phyloP scores from a whole-genome alignment of 2,329 filamentous ascomycete genomes.

The Colletotrichum gloeosporioides region DNA sequence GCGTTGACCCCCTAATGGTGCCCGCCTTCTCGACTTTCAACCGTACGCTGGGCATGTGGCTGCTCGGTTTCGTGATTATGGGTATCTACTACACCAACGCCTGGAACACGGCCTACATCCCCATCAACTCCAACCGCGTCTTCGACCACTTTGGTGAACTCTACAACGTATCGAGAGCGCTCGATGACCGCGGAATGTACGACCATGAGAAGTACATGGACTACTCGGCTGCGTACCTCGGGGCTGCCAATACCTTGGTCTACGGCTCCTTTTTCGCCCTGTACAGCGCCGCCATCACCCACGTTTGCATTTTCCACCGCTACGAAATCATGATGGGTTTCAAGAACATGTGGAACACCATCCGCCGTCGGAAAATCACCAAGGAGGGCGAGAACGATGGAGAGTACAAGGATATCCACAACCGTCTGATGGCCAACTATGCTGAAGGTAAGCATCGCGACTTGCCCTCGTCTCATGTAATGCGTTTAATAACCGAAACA shows the following conservation, averaged over 20 bases:
- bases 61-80: constrained; percentile 33
- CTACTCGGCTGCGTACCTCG: constrained; percentile 27
- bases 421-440: constrained; percentile 35
- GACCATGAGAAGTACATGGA: constrained; percentile 40
- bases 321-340: constrained; percentile 32
- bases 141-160: constrained; percentile 42
- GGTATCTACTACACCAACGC: constrained; percentile 36
- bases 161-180: constrained; percentile 42
- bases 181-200: constrained; percentile 39
- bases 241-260: constrained; percentile 31
- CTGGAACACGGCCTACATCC: constrained; percentile 42
- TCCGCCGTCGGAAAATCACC: constrained; percentile 33
- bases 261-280: constrained; percentile 34
- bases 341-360: constrained; percentile 29
- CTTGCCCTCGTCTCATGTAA: too few species aligned
- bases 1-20: constrained; percentile 28
- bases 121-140: constrained; percentile 44
- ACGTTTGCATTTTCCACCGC: constrained; percentile 35
- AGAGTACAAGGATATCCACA: constrained; percentile 37
- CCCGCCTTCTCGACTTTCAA: constrained; percentile 43
- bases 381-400: constrained; percentile 37
- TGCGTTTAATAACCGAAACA: neutral
- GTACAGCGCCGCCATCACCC: constrained; percentile 32
- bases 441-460: constrained; percentile 24
- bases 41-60: constrained; percentile 32